Base-by-base conservation (phyloP, 108 stramenopile genomes). In the Conticribra guillardii region DNA sequence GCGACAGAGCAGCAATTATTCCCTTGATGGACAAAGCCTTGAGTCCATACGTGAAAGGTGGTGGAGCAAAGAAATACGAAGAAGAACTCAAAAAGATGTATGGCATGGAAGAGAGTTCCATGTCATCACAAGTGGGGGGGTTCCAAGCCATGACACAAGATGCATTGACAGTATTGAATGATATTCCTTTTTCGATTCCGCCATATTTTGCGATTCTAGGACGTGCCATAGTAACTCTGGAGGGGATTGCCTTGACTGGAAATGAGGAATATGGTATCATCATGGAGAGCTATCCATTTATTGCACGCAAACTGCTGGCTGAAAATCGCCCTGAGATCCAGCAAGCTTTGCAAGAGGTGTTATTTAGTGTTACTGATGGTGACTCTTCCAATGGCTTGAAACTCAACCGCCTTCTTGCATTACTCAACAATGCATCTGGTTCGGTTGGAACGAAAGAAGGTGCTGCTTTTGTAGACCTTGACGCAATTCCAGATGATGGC, bases 21-120 rank as follows among this genome's bases (percentile, higher is more conserved):
- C 93, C 93, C 0, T 55, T 94, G 4, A 96, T 96, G 96, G 95
- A 96, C 82, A 96, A 96, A 68, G 95, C 95, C 2, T 64, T 96
- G 47, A 87, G 84, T 27, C 95, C 95, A 0, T 96, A 96, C 64
- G 90, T 96, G 34, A 92, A 90, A 67, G 95, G 95, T 24, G 95
- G 95, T 14, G 95, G 95, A 23, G 92, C 95, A 18, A 93, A 96
- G 65, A 90, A 89, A 53, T 96, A 93, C 64, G 92, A 96, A 69
- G 80, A 84, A 52, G 90, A 93, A 50, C 64, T 96, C 8, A 82
- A 79, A 64, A 87, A 83, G 23, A 60, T 89, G 24, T 96, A 96
- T 57, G 92, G 92, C 23, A 93, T 96, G 87, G 88, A 96, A 58
- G 88, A 86, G 24, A 82, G 78, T 15, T 76, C 72, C 16, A 52